Conservation (phyloP, 2,329 filamentous ascomycete species). For the Neocatenulostroma microsporum region DNA sequence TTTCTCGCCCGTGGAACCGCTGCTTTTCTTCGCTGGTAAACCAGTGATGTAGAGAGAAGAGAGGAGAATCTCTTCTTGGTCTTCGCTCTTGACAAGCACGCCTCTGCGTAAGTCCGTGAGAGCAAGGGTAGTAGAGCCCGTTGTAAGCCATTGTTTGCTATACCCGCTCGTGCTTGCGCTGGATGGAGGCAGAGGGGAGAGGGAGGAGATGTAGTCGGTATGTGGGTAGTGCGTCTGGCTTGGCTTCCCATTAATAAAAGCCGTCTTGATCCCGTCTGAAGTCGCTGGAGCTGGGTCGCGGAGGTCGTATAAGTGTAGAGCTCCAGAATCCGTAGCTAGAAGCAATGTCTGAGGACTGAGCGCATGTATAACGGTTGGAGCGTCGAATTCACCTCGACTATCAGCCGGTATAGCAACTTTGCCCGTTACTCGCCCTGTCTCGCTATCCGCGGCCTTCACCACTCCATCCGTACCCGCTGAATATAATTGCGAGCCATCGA, state of each 20-base stretch:
- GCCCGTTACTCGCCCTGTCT: slow-evolving; percentile 61
- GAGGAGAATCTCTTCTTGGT: slow-evolving; percentile 91
- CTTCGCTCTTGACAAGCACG: slow-evolving; percentile 80
- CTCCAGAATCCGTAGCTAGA: slow-evolving; percentile 81
- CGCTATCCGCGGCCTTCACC: slow-evolving; percentile 52
- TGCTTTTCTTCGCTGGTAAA: slow-evolving; percentile 55
- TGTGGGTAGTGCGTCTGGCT: slow-evolving; percentile 79
- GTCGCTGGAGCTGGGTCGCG: slow-evolving; percentile 46
- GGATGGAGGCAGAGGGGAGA: slow-evolving; percentile 74
- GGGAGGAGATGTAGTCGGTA: slow-evolving; percentile 83
- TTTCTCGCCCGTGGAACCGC: slow-evolving; percentile 63
- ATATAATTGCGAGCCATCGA: slow-evolving; percentile 64
- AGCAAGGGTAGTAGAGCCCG: slow-evolving; percentile 81
- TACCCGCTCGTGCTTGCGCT: slow-evolving; percentile 78
- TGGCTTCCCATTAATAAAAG: slow-evolving; percentile 54
- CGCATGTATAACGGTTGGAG: slow-evolving; percentile 72
- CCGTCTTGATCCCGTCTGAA: slow-evolving; percentile 23
- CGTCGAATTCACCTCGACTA: slow-evolving; percentile 49
- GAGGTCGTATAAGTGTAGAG: slow-evolving; percentile 80
- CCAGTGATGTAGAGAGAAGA: slow-evolving; percentile 71
- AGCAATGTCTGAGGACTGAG: slow-evolving; percentile 84
- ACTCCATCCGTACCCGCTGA: slow-evolving; percentile 56
- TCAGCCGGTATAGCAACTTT: slow-evolving; percentile 69
- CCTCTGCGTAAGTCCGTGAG: slow-evolving; percentile 83
- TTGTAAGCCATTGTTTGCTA: slow-evolving; percentile 91